Evolutionary conservation across 2,329 filamentous ascomycete genomes (phyloP).

Genomic region (Fusarium sulawesiense): DNA sequence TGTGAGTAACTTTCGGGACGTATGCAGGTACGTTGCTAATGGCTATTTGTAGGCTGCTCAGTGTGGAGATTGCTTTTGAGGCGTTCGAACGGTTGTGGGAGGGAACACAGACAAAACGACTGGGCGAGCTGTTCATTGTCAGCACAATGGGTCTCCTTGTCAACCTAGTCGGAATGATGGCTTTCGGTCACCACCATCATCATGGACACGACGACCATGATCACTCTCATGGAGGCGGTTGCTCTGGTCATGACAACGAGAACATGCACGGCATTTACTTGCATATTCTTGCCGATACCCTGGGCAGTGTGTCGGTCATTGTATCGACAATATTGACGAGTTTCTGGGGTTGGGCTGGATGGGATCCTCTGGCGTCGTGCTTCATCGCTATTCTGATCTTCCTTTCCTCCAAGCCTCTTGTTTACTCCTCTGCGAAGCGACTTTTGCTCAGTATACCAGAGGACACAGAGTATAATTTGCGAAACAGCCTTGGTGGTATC

Average conservation of each 20-base stretch:
- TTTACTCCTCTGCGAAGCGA: constrained; percentile 84
- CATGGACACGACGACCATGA: constrained; percentile 57
- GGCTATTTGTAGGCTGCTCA: constrained; percentile 75
- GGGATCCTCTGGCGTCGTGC: constrained; percentile 94
- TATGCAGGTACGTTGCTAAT: constrained; percentile 21
- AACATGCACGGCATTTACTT: constrained; percentile 99
- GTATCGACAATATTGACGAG: constrained; percentile 89
- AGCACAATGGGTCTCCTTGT: constrained; percentile 88
- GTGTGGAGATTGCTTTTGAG: constrained; percentile 95
- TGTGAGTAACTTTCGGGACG: constrained; percentile 64
- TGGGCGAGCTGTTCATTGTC: constrained; percentile 89
- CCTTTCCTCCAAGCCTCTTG: constrained; percentile 88
- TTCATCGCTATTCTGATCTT: constrained; percentile 95
- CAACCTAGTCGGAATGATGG: constrained; percentile 91
- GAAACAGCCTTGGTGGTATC: constrained; percentile 86
- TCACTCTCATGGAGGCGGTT: constrained; percentile 53
- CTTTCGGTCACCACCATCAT: constrained; percentile 78
- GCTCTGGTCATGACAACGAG: constrained; percentile 80
- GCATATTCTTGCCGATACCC: constrained; percentile 92
- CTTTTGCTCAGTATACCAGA: constrained; percentile 87
- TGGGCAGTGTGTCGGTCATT: constrained; percentile 94
- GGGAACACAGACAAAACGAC: constrained; percentile 82
- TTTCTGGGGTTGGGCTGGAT: constrained; percentile 89
- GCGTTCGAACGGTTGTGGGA: constrained; percentile 88
- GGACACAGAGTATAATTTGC: constrained; percentile 86